Conservation (phyloP, 2,329 filamentous ascomycete species). For the Cladophialophora psammophila region DNA sequence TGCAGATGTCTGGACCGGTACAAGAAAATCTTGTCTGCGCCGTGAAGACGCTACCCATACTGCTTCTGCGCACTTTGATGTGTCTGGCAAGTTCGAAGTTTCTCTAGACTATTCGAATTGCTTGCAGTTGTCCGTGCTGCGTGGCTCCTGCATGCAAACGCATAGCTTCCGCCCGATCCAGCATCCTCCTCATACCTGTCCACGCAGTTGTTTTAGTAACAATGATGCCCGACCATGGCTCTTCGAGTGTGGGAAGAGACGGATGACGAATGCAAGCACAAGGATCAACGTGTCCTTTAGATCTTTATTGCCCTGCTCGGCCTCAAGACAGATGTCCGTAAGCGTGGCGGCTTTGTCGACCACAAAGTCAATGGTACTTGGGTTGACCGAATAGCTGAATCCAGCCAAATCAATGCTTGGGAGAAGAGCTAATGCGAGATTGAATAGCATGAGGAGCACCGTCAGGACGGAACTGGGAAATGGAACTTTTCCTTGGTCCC, state of each 20-base stretch:
- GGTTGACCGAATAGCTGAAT: slow-evolving; percentile 21
- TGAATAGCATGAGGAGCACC: slow-evolving; percentile 18
- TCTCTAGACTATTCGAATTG: not conserved
- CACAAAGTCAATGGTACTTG: slow-evolving; percentile 18
- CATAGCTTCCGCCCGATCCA: no score
- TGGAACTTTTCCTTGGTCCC: slow-evolving; percentile 12
- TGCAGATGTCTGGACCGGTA: not conserved
- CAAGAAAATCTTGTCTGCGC: not conserved
- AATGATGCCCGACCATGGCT: not conserved
- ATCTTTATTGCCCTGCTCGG: not conserved
- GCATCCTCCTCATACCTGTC: not conserved
- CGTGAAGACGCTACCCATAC: not conserved
- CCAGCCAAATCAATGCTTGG: slow-evolving; percentile 17
- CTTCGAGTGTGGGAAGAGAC: slow-evolving; percentile 3
- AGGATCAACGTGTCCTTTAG: slow-evolving; percentile 6
- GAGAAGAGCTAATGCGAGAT: slow-evolving; percentile 23
- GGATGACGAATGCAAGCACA: slow-evolving; percentile 11
- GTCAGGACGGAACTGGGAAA: not conserved
- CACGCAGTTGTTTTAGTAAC: not conserved
- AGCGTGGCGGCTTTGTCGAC: slow-evolving; percentile 9
- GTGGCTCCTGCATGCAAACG: not conserved
- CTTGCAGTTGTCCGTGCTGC: not conserved
- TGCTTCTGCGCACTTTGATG: not conserved
- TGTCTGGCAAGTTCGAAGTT: not conserved
- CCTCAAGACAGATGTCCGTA: not conserved